Conservation (phyloP, 495 filamentous ascomycete genomes). For the Daldinia childiae region DNA sequence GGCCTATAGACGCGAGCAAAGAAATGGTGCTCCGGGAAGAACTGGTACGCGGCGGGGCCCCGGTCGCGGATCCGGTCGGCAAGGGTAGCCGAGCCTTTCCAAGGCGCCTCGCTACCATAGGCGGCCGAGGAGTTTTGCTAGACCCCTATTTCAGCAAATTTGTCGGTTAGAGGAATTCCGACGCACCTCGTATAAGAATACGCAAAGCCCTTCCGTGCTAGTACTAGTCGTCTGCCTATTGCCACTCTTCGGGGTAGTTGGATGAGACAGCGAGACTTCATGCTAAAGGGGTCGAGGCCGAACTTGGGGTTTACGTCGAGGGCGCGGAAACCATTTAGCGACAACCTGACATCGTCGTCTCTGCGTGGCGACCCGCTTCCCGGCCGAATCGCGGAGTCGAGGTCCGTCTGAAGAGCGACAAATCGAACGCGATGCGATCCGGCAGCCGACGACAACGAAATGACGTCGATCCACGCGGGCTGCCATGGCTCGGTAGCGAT, state of each 20-base stretch:
- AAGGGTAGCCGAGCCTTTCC: constrained; percentile 42
- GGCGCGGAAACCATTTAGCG: constrained; percentile 17
- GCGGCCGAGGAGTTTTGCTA: constrained; percentile 46
- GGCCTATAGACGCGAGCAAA: constrained; percentile 59
- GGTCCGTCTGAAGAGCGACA: constrained; percentile 50
- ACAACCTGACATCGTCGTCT: constrained; percentile 32
- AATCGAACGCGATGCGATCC: constrained; percentile 49
- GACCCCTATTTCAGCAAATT: neutral
- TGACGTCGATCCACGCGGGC: constrained; percentile 55
- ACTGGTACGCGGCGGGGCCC: constrained; percentile 52
- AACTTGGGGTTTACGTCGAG: constrained; percentile 45
- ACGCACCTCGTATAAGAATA: constrained; percentile 59
- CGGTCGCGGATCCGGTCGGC: constrained; percentile 48
- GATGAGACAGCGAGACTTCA: constrained; percentile 51
- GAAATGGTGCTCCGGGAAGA: constrained; percentile 60
- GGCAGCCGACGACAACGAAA: constrained; percentile 42
- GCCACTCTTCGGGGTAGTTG: constrained; percentile 42
- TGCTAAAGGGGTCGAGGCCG: constrained; percentile 48
- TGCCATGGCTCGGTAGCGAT: constrained; percentile 47
- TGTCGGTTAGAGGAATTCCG: neutral
- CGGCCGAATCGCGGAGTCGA: constrained; percentile 26
- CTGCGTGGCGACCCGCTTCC: constrained; percentile 33
- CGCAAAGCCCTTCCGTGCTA: constrained; percentile 45
- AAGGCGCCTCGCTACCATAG: constrained; percentile 43
- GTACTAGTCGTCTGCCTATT: constrained; percentile 1